Conservation (phyloP, 176 grass and related monocot species). For the Musa acuminata region DNA sequence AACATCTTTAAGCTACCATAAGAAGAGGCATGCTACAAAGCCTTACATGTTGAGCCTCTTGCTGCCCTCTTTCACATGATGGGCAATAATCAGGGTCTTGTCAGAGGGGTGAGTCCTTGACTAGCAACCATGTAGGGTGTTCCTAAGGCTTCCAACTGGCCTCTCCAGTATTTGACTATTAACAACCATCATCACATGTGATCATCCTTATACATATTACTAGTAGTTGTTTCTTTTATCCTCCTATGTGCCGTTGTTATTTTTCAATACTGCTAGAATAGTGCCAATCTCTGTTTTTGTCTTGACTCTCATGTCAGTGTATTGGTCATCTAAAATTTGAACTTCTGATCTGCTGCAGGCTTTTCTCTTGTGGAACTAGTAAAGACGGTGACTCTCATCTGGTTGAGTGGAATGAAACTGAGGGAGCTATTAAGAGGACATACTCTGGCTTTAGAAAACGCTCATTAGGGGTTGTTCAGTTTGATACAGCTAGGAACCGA, state of each 20-base stretch:
- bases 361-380: constrained; percentile 96
- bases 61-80: not conserved
- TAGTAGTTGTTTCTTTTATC: too few species aligned
- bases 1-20: not conserved
- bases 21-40: not conserved
- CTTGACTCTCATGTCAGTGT: not conserved
- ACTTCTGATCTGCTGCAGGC: constrained; percentile 34
- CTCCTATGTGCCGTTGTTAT: too few species aligned
- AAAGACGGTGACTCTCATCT: constrained; percentile 97
- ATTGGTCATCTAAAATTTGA: not conserved
- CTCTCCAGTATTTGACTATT: too few species aligned
- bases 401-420: constrained; percentile 98
- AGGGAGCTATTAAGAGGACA: constrained; percentile 89
- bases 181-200: not conserved
- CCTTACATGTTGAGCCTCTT: not conserved
- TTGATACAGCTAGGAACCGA: constrained; percentile 83
- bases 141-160: not conserved
- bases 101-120: not conserved
- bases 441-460: constrained; percentile 90
- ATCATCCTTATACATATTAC: not conserved
- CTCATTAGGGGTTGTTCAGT: constrained; percentile 80
- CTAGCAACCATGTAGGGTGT: not conserved
- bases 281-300: too few species aligned
- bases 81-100: not conserved
- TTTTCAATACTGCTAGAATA: too few species aligned